phyloP scores from a whole-genome alignment of 306 rosid genomes.

The Corylus americana region DNA sequence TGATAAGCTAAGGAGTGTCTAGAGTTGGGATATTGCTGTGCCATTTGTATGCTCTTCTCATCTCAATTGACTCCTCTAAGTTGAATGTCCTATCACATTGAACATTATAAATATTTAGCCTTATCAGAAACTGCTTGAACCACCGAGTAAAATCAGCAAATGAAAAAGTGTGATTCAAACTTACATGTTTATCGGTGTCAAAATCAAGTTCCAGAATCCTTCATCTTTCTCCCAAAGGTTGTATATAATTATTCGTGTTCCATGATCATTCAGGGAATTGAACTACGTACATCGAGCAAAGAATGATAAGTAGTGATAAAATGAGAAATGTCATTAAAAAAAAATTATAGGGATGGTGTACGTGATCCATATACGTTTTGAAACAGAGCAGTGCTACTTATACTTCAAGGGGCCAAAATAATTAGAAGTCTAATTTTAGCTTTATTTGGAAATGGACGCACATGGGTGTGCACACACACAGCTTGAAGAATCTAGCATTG shows the following conservation, averaged over 20 bases:
- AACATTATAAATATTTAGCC: background rate
- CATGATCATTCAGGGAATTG: conserved; percentile 6
- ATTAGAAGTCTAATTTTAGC: no score
- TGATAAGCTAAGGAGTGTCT: conserved; percentile 13
- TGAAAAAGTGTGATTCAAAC: background rate
- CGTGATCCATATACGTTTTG: no score
- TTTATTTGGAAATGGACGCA: no score
- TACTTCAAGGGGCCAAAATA: no score
- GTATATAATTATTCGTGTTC: conserved; percentile 14
- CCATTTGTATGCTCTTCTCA: no score
- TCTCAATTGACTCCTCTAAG: conserved; percentile 14
- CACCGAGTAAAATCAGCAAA: background rate
- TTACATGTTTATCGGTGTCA: conserved; percentile 10
- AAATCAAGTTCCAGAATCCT: conserved; percentile 16
- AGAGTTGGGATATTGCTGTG: conserved; percentile 5
- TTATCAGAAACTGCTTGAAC: background rate
- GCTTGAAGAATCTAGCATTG: no score
- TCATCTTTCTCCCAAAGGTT: conserved; percentile 16
- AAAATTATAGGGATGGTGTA: no score
- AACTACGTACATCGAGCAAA: background rate
- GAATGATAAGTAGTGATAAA: background rate
- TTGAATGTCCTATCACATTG: conserved; percentile 13
- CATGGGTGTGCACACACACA: no score
- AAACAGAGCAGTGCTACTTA: no score
- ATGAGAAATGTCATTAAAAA: background rate